These are phyloP conservation scores for Neofusicoccum kwambonambiense DNA, from an alignment of 2,329 filamentous ascomycete species.

Conservation along the genomic window DNA sequence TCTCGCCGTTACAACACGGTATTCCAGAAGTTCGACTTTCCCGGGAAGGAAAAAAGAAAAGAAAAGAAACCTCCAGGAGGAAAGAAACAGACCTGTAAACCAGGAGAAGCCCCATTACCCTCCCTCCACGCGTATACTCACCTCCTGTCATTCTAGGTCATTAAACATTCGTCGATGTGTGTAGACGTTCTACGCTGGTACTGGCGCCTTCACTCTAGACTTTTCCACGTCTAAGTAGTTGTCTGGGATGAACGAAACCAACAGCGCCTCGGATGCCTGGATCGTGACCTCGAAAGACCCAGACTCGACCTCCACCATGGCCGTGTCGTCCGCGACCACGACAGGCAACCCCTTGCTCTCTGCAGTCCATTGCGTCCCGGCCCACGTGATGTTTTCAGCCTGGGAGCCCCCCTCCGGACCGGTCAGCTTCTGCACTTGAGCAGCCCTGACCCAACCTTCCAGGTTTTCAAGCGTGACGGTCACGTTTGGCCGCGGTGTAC, in stretches of 20 bases:
- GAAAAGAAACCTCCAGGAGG: no score
- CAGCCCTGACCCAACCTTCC: background rate
- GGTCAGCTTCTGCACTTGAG: background rate
- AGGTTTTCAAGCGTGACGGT: background rate
- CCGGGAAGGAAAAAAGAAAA: no score
- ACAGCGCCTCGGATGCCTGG: conserved; percentile 12
- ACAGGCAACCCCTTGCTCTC: conserved; percentile 10
- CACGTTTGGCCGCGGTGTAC: background rate
- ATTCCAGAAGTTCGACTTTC: no score
- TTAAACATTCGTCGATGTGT: no score
- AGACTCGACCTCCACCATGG: background rate
- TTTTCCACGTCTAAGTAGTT: background rate
- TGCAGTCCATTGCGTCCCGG: conserved; percentile 3
- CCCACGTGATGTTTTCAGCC: conserved; percentile 4
- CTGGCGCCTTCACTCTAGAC: background rate
- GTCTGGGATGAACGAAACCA: background rate
- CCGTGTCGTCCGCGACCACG: background rate
- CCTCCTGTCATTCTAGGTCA: no score
- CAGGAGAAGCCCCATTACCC: no score
- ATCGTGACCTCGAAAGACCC: background rate
- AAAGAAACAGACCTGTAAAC: no score
- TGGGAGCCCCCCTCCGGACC: background rate
- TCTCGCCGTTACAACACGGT: no score
- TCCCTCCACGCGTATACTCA: no score
- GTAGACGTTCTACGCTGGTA: no score